phyloP scores from a whole-genome alignment of 495 filamentous ascomycete genomes.

The Penicillium turbatum region DNA sequence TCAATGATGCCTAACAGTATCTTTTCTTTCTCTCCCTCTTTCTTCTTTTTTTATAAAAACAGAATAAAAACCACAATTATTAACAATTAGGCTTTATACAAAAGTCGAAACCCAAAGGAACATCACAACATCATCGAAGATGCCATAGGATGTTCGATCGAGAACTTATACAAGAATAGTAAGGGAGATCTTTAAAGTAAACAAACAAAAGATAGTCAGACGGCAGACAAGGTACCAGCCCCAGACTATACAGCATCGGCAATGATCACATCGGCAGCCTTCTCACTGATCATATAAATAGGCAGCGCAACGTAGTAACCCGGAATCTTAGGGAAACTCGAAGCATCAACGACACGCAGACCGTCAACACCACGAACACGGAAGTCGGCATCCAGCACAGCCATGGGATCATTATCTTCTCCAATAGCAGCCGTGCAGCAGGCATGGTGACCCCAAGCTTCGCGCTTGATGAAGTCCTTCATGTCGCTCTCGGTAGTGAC shows the following conservation, averaged over 20 bases:
- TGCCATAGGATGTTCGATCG: background rate
- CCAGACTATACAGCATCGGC: conserved; percentile 23
- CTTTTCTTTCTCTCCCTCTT: background rate
- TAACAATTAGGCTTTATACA: background rate
- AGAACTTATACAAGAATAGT: background rate
- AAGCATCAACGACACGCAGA: conserved; percentile 60
- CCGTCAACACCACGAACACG: conserved; percentile 53
- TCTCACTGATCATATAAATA: conserved; percentile 60
- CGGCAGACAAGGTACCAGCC: background rate
- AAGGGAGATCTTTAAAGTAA: background rate
- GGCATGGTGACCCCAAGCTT: conserved; percentile 58
- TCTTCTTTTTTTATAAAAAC: background rate
- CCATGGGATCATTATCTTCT: conserved; percentile 47
- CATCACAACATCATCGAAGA: background rate
- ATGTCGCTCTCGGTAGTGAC: conserved; percentile 36
- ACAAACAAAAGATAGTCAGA: background rate
- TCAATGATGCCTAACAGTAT: background rate
- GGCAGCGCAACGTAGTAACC: conserved; percentile 58
- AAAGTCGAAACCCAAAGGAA: background rate
- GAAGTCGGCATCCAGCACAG: conserved; percentile 56
- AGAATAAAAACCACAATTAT: background rate
- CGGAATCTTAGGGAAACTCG: conserved; percentile 53
- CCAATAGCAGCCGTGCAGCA: conserved; percentile 57
- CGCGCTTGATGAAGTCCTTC: conserved; percentile 46
- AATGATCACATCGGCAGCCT: conserved; percentile 59